These are phyloP conservation scores for Metarhizium brunneum DNA, from an alignment of 2,329 filamentous ascomycete species.

Conservation along the genomic window DNA sequence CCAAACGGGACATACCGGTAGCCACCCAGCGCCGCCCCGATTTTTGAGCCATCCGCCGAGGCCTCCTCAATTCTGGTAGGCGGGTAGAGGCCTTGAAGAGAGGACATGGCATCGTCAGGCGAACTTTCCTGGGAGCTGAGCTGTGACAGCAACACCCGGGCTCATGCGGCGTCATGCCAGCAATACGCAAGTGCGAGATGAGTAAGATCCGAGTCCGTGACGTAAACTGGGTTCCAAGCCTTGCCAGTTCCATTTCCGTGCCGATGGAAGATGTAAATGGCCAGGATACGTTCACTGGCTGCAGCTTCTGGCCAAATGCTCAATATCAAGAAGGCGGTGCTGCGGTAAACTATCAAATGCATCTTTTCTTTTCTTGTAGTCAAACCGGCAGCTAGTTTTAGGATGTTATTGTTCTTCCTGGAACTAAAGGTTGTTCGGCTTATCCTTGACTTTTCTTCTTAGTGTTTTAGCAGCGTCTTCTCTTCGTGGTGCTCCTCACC, in stretches of 20 bases:
- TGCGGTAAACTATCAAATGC: fast-evolving
- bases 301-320: not conserved
- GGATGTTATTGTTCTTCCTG: not conserved
- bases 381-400: not conserved
- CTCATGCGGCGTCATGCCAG: not conserved
- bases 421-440: too few relatives aligned
- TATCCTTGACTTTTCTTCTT: too few relatives aligned
- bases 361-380: not conserved
- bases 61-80: not conserved
- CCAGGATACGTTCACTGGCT: not conserved
- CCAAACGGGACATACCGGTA: not conserved
- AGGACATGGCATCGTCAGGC: not conserved
- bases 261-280: not conserved
- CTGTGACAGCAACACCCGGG: not conserved
- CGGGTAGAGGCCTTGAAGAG: not conserved
- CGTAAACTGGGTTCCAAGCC: not conserved
- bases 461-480: too few relatives aligned
- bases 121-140: not conserved
- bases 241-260: not conserved
- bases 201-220: not conserved
- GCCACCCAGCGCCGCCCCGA: not conserved
- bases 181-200: not conserved
- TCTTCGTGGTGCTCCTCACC: too few relatives aligned
- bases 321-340: not conserved
- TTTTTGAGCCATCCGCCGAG: not conserved